These are phyloP conservation scores for Pseudogymnoascus sp. DNA, from an alignment of 2,329 filamentous ascomycete species.

Conservation along the genomic window DNA sequence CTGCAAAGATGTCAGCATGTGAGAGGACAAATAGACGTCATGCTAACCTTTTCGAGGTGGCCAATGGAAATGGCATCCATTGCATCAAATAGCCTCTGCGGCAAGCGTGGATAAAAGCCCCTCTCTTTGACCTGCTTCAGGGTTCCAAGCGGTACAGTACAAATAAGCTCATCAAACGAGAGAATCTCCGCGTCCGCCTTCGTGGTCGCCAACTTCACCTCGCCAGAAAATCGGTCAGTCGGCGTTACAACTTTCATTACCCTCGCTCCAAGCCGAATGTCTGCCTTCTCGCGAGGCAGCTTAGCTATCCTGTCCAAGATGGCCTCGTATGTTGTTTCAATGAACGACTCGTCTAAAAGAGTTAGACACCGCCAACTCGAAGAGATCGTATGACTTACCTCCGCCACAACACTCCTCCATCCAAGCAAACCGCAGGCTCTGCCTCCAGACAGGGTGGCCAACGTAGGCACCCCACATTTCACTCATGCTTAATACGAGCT, in stretches of 20 bases:
- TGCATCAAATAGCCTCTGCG: slow-evolving; percentile 34
- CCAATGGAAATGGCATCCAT: slow-evolving; percentile 38
- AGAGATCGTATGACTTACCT: slow-evolving; percentile 19
- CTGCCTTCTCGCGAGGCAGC: slow-evolving; percentile 18
- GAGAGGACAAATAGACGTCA: background rate
- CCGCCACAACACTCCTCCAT: slow-evolving; percentile 49
- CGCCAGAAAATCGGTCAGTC: background rate
- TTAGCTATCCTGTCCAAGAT: slow-evolving; percentile 24
- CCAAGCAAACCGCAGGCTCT: slow-evolving; percentile 50
- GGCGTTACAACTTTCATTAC: slow-evolving; percentile 16
- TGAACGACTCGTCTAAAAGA: slow-evolving; percentile 15
- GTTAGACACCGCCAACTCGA: background rate
- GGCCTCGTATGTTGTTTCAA: slow-evolving; percentile 23
- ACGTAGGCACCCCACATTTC: slow-evolving; percentile 44
- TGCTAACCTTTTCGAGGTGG: slow-evolving; percentile 42
- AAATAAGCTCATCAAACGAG: slow-evolving; percentile 37
- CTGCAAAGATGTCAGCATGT: slow-evolving; percentile 13
- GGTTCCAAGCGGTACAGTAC: slow-evolving; percentile 42
- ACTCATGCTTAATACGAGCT: slow-evolving; percentile 32
- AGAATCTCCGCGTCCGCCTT: slow-evolving; percentile 15
- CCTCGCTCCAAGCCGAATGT: slow-evolving; percentile 20
- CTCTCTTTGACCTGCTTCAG: slow-evolving; percentile 32
- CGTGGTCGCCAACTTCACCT: slow-evolving; percentile 16
- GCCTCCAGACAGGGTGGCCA: slow-evolving; percentile 38
- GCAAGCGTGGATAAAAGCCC: slow-evolving; percentile 37